These are phyloP conservation scores for Agarophyton chilense DNA, from an alignment of 23 red algal species.

Conservation along the genomic window DNA sequence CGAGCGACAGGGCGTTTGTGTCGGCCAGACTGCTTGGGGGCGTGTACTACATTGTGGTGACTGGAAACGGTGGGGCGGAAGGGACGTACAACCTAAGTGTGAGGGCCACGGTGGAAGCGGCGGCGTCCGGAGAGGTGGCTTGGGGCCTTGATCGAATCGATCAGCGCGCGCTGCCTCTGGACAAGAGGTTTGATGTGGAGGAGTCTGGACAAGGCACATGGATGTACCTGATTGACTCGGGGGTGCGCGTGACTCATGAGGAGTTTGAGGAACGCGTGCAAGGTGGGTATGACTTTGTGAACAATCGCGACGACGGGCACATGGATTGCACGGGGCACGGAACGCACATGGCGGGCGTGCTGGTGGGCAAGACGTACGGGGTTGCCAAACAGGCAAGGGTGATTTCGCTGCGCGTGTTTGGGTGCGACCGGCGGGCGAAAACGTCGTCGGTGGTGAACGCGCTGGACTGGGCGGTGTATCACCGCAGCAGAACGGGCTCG, in stretches of 20 bases:
- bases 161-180: conserved; percentile 60
- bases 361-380: conserved; percentile 62
- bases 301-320: conserved; percentile 3
- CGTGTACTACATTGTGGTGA: conserved; percentile 57
- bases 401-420: conserved; percentile 51
- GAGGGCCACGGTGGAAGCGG: neutral
- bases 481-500: conserved; percentile 14
- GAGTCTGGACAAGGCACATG: conserved; percentile 44
- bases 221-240: conserved; percentile 82
- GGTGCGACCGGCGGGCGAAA: conserved; percentile 47
- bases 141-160: conserved; percentile 84
- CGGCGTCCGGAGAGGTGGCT: conserved; percentile 38
- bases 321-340: conserved; percentile 86
- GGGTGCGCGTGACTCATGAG: conserved; percentile 47
- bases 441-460: conserved; percentile 39
- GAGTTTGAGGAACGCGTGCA: conserved; percentile 73
- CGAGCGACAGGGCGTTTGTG: conserved; percentile 2
- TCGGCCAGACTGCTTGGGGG: conserved; percentile 34
- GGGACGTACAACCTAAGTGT: conserved; percentile 51
- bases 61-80: conserved; percentile 11
- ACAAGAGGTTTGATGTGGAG: conserved; percentile 45
- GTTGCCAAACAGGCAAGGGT: conserved; percentile 58
- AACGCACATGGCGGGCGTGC: conserved; percentile 67
- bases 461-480: conserved; percentile 37
- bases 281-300: conserved; percentile 66